Evolutionary conservation across 1,139 yeast genomes (phyloP).

Genomic region (Debaryomyces subglobosus): DNA sequence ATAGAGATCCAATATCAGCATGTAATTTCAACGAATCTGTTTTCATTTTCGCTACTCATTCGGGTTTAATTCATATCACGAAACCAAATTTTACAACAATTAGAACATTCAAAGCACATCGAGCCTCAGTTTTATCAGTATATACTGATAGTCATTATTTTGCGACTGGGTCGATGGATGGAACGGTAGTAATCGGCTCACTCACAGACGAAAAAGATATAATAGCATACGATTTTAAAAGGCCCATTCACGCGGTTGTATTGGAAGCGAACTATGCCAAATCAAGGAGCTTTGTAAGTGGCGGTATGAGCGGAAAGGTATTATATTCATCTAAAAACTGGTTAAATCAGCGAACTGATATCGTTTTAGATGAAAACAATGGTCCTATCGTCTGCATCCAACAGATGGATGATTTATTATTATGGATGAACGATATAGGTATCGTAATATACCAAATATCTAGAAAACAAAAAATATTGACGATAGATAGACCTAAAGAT

Average conservation of each 20-base stretch:
- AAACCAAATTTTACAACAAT: conserved; percentile 58
- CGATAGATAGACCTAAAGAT: conserved; percentile 59
- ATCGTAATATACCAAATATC: conserved; percentile 60
- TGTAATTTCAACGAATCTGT: conserved; percentile 59
- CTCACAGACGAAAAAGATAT: conserved; percentile 64
- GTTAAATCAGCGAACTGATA: conserved; percentile 81
- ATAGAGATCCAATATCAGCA: conserved; percentile 76
- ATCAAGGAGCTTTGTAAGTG: conserved; percentile 72
- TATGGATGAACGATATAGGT: conserved; percentile 90
- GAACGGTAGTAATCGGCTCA: conserved; percentile 84
- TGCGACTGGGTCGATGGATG: conserved; percentile 92
- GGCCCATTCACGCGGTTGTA: conserved; percentile 89
- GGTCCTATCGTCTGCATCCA: conserved; percentile 77
- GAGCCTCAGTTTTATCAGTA: conserved; percentile 77
- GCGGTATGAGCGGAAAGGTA: conserved; percentile 90
- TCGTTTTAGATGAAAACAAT: conserved; percentile 57
- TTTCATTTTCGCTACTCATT: conserved; percentile 85
- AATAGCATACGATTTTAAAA: conserved; percentile 75
- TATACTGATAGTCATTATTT: conserved; percentile 74
- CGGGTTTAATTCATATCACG: conserved; percentile 77
- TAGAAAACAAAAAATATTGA: conserved; percentile 47
- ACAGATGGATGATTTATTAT: conserved; percentile 59
- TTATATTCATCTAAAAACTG: conserved; percentile 77
- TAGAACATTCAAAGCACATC: conserved; percentile 79
- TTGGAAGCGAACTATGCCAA: conserved; percentile 68